These are phyloP conservation scores for Sporisorium sorghi DNA, from an alignment of 1,284 basidiomycete genomes.

Conservation along the genomic window DNA sequence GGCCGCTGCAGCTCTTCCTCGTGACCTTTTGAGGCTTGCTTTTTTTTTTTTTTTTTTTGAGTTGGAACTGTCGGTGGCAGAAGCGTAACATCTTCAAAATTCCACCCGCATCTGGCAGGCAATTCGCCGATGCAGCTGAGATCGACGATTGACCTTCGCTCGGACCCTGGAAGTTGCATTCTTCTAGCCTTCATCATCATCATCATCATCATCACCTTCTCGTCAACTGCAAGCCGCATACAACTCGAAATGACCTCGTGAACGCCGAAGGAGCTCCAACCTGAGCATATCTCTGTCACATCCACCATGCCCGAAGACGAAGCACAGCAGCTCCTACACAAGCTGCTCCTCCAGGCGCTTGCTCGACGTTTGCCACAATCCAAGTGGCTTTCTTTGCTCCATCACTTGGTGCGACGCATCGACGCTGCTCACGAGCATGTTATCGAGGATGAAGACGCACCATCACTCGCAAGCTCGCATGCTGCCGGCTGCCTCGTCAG, in stretches of 20 bases:
- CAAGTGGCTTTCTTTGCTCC: constrained; percentile 41
- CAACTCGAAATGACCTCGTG: not conserved
- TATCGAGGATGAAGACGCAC: not conserved
- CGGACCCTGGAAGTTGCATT: constrained; percentile 8
- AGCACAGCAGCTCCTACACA: constrained; percentile 36
- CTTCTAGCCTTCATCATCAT: not conserved
- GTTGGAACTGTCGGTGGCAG: no score
- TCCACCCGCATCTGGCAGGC: not conserved
- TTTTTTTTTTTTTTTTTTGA: no score
- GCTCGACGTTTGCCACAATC: constrained; percentile 37
- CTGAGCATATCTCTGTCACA: not conserved
- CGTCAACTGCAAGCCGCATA: not conserved
- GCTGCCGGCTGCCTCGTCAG: constrained; percentile 28
- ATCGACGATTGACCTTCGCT: not conserved
- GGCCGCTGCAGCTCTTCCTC: not conserved
- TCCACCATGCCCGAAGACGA: constrained; percentile 30
- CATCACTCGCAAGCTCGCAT: constrained; percentile 15
- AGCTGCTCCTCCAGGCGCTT: constrained; percentile 36
- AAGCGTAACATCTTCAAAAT: constrained; percentile 1
- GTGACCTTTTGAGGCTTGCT: not conserved
- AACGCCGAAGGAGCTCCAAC: not conserved
- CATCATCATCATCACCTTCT: not conserved
- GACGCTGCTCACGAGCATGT: constrained; percentile 1
- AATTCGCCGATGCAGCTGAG: constrained; percentile 8
- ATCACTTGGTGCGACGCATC: constrained; percentile 33